Conservation (phyloP, 257 asterid species). For the Rubia yunnanensis region DNA sequence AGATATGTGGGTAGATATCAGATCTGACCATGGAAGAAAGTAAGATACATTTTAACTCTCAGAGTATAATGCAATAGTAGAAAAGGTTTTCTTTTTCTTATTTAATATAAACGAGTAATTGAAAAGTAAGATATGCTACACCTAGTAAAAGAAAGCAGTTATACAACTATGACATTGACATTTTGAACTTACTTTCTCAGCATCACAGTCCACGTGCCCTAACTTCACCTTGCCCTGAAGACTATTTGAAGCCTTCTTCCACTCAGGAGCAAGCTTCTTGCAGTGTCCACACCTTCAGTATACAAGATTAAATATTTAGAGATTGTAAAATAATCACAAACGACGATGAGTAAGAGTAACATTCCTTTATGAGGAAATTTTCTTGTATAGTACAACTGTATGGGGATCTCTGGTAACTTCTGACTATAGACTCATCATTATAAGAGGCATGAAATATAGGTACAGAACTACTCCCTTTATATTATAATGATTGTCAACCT, state of each 20-base stretch:
- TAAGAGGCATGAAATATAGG: no score
- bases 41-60: neutral
- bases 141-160: neutral
- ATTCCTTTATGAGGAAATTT: neutral
- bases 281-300: conserved; percentile 93
- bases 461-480: neutral
- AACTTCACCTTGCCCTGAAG: conserved; percentile 89
- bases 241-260: conserved; percentile 92
- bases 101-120: no score
- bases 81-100: neutral
- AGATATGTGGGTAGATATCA: neutral
- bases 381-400: no score
- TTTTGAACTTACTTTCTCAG: conserved; percentile 59
- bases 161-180: neutral
- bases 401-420: neutral
- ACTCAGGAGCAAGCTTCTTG: conserved; percentile 97
- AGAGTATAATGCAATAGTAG: neutral
- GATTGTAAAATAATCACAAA: neutral
- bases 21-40: neutral
- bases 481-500: no score
- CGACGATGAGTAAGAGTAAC: neutral
- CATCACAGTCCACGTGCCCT: conserved; percentile 96
- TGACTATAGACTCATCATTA: neutral
- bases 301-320: neutral
- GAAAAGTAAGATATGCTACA: neutral